A percentile compares a stretch with the other conserved stretches of the same genome.
Evolutionary conservation across 2,329 filamentous ascomycete species (phyloP).

Genomic region (Pleomassaria siparia): DNA sequence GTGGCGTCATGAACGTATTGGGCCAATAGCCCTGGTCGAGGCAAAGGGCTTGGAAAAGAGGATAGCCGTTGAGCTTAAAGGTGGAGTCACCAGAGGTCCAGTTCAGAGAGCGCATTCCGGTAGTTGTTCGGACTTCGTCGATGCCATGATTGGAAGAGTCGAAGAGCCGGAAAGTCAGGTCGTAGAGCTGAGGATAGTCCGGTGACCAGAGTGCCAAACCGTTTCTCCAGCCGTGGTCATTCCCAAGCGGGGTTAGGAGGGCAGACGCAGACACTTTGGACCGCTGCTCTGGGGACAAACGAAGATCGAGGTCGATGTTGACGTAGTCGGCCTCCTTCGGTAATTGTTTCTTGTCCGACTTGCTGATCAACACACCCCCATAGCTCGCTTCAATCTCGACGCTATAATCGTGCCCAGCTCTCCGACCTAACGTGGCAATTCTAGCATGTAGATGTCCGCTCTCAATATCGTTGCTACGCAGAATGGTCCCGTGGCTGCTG

Average conservation of each 20-base stretch:
- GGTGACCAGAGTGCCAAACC: slow-evolving; percentile 65
- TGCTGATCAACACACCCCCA: slow-evolving; percentile 52
- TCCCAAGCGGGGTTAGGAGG: slow-evolving; percentile 36
- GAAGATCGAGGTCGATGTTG: slow-evolving; percentile 52
- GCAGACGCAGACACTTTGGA: slow-evolving; percentile 41
- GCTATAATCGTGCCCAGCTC: slow-evolving; percentile 49
- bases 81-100: slow-evolving; percentile 62
- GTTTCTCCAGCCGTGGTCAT: slow-evolving; percentile 52
- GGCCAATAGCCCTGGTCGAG: slow-evolving; percentile 68
- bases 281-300: slow-evolving; percentile 48
- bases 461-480: slow-evolving; percentile 57
- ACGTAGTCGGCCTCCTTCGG: slow-evolving; percentile 54
- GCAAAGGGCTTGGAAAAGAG: slow-evolving; percentile 62
- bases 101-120: slow-evolving; percentile 62
- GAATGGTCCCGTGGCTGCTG: slow-evolving; percentile 60
- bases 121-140: slow-evolving; percentile 62
- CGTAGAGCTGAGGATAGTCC: slow-evolving; percentile 60
- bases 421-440: slow-evolving; percentile 54
- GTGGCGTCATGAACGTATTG: slow-evolving; percentile 61
- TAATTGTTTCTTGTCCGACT: slow-evolving; percentile 46
- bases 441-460: slow-evolving; percentile 54
- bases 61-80: slow-evolving; percentile 60
- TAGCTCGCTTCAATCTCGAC: slow-evolving; percentile 60
- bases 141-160: slow-evolving; percentile 45
- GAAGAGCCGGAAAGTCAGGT: slow-evolving; percentile 55